Evolutionary conservation across 805 yeast genomes (phyloP), one percentile per base, ranked within the genome.

Genomic region (Saturnispora hagleri): DNA sequence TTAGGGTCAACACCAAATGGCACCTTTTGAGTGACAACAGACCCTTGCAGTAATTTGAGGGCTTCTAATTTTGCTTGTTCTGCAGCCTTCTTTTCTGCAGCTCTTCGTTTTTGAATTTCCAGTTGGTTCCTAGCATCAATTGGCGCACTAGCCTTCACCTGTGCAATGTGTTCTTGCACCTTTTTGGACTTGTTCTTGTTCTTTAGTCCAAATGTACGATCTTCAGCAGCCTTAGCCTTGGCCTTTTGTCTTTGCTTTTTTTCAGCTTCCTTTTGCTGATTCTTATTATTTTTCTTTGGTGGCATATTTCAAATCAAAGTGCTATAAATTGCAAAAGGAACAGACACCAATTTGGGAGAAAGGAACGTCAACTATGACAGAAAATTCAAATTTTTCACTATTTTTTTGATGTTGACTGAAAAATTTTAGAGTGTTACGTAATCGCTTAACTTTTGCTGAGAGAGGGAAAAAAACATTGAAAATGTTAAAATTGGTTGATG

Each of bases 1-100:
- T 93, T 91, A 51, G 99, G 99, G 70, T 93, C 98, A 54, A 89
- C 97, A 50, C 99, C 99, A 63, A 91, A 89, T 42, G 97, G 96
- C 33, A 91, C 87, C 65, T 88, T 89, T 67, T 88, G 97, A 45
- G 73, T 75, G 51, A 79, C 84, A 48, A 88, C 73, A 4, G 80
- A 73, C 0, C 80, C 71, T 33, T 82, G 84, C 60, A 89, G 78
- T 44, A 91, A 69, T 17, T 85, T 84, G 13, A 88, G 84, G 5
- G 96, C 95, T 63, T 91, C 97, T 46, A 79, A 79, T 65, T 85
- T 87, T 43, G 96, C 97, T 43, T 79, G 83, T 57, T 91, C 99
- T 1, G 89, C 86, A 12, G 96, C 93, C 66, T 86, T 88, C 76
- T 86, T 90, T 68, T 86, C 87, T 17, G 90, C 97, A 55, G 84